A percentile compares a stretch with the other conserved stretches of the same genome.
Conservation (phyloP, 73 alveolate genomes). For the Uronychia setigera region DNA sequence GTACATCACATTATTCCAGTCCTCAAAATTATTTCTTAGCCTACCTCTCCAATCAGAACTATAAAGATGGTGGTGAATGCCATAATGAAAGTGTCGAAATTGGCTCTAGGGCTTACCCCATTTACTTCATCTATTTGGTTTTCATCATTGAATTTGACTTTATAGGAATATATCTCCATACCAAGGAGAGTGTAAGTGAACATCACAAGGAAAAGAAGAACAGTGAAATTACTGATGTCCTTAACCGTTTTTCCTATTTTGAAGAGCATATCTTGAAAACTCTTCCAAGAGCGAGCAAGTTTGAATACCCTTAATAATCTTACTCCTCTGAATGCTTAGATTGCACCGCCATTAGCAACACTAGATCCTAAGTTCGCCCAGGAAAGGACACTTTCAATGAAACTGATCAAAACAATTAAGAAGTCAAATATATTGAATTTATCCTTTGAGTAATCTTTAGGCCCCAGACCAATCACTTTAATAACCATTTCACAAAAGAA, state of each 20-base stretch:
- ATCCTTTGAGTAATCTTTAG: conserved; percentile 19
- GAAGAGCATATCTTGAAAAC: conserved; percentile 13
- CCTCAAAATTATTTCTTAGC: too few relatives aligned
- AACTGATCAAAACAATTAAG: conserved; percentile 20
- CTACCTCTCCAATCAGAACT: conserved; percentile 57
- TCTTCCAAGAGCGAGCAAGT: conserved; percentile 33
- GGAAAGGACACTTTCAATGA: conserved; percentile 20
- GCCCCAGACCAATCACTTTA: conserved; percentile 38
- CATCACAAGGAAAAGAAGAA: conserved; percentile 54
- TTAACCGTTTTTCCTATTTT: conserved; percentile 27
- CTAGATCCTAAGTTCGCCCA: not conserved
- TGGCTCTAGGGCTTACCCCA: conserved; percentile 56
- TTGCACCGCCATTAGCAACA: conserved; percentile 23
- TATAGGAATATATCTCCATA: conserved; percentile 56
- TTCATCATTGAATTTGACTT: conserved; percentile 7
- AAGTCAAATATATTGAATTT: conserved; percentile 42
- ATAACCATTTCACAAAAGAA: conserved; percentile 33
- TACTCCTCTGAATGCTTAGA: conserved; percentile 49
- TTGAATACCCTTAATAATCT: conserved; percentile 42
- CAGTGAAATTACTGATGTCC: conserved; percentile 31
- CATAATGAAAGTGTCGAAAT: conserved; percentile 46
- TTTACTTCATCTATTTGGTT: not conserved
- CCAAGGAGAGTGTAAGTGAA: conserved; percentile 64
- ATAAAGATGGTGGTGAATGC: conserved; percentile 58
- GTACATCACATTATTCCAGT: conserved; percentile 64